Percentiles rank a stretch among this genome's conserved stretches.
These are phyloP conservation scores for Rhytidhysteron rufulum DNA, from an alignment of 2,329 filamentous ascomycete species.

Conservation along the genomic window DNA sequence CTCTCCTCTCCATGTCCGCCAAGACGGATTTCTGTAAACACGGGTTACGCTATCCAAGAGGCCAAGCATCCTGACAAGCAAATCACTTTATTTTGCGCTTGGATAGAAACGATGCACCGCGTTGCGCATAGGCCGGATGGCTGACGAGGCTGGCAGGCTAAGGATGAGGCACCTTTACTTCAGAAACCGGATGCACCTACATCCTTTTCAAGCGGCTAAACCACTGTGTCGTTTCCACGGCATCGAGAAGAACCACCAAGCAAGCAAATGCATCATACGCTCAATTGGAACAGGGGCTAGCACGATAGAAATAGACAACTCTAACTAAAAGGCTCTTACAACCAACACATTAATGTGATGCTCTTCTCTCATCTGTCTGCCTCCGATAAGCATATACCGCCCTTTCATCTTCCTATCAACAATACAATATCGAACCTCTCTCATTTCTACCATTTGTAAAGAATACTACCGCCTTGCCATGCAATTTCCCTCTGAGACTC, in stretches of 20 bases:
- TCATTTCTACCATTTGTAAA: constrained; percentile 15
- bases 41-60: neutral
- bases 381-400: constrained; percentile 18
- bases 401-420: constrained; percentile 22
- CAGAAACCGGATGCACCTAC: neutral
- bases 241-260: constrained; percentile 5
- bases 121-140: constrained; percentile 3
- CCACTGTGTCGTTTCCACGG: neutral
- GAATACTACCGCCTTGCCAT: constrained; percentile 22
- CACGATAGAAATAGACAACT: constrained; percentile 19
- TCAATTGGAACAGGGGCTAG: constrained; percentile 11
- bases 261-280: constrained; percentile 8
- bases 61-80: constrained; percentile 16
- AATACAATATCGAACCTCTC: constrained; percentile 25
- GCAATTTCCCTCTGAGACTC: constrained; percentile 27
- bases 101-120: constrained; percentile 1
- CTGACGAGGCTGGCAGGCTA: neutral
- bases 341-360: constrained; percentile 30
- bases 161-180: constrained; percentile 1
- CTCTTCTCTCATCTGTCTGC: constrained; percentile 16
- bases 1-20: too few relatives aligned
- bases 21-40: too few relatives aligned
- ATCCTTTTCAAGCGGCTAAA: neutral
- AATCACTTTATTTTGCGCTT: constrained; percentile 3
- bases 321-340: constrained; percentile 11